phyloP scores from a whole-genome alignment of 345 rosid genomes.

The Eucalyptus pumila region DNA sequence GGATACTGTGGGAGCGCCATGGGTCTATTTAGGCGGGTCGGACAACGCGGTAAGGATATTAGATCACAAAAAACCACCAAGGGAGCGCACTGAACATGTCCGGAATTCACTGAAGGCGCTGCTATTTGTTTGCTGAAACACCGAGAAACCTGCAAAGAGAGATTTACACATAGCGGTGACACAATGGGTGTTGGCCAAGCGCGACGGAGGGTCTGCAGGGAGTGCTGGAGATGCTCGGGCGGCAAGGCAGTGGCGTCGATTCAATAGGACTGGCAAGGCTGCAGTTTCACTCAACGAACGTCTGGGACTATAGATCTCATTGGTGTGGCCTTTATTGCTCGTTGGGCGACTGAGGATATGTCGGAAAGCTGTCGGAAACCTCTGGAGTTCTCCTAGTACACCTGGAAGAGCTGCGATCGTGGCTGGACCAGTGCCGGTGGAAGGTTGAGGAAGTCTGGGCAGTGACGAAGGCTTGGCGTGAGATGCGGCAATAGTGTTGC shows the following conservation, averaged over 20 bases:
- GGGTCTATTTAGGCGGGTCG: background rate
- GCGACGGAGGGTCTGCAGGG: background rate
- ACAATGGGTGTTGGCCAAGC: background rate
- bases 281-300: background rate
- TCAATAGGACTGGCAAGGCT: background rate
- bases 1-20: background rate
- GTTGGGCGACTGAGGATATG: background rate
- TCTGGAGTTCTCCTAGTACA: background rate
- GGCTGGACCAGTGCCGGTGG: background rate
- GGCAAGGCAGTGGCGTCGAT: background rate
- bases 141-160: background rate
- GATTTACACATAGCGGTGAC: background rate
- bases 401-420: background rate
- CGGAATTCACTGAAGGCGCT: background rate
- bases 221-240: background rate
- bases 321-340: background rate
- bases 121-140: rapidly evolving
- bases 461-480: background rate
- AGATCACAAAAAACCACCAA: background rate
- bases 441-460: background rate
- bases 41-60: background rate
- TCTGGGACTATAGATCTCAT: background rate
- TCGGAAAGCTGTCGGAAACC: background rate
- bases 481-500: background rate
- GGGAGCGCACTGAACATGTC: background rate